Evolutionary conservation across 2,329 filamentous ascomycete genomes (phyloP).

Genomic region (Cladobotryum mycophilum): DNA sequence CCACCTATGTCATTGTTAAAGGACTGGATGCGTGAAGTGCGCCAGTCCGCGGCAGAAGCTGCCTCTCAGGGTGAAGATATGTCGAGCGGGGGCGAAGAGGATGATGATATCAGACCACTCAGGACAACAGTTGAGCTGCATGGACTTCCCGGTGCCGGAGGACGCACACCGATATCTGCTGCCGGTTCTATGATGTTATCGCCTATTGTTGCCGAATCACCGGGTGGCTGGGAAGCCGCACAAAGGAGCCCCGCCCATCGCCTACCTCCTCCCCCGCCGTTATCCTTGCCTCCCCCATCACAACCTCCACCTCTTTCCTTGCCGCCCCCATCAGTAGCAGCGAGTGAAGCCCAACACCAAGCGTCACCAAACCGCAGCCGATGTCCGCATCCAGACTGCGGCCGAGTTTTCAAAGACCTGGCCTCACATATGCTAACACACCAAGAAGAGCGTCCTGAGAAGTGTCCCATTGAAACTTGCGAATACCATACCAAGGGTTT

Average conservation of each 20-base stretch:
- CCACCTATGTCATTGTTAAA: conserved; percentile 51
- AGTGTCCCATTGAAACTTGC: conserved; percentile 89
- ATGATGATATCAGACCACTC: conserved; percentile 28
- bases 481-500: conserved; percentile 94
- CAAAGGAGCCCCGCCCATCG: conserved; percentile 2
- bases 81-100: conserved; percentile 47
- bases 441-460: conserved; percentile 86
- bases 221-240: conserved; percentile 2
- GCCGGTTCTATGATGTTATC: conserved; percentile 8
- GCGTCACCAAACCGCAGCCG: conserved; percentile 33
- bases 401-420: conserved; percentile 55
- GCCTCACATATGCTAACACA: conserved; percentile 95
- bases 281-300: conserved; percentile 1
- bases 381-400: conserved; percentile 53
- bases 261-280: background rate
- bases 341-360: background rate
- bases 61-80: conserved; percentile 27
- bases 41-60: conserved; percentile 43
- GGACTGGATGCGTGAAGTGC: conserved; percentile 56
- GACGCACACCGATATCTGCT: conserved; percentile 4
- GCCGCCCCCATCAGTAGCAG: background rate
- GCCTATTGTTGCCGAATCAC: conserved; percentile 6
- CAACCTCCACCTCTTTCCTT: conserved; percentile 1
- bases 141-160: background rate
- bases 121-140: conserved; percentile 3